Conservation (phyloP, 202 grass and related monocot genomes). For the Dendrocalamus latiflorus region DNA sequence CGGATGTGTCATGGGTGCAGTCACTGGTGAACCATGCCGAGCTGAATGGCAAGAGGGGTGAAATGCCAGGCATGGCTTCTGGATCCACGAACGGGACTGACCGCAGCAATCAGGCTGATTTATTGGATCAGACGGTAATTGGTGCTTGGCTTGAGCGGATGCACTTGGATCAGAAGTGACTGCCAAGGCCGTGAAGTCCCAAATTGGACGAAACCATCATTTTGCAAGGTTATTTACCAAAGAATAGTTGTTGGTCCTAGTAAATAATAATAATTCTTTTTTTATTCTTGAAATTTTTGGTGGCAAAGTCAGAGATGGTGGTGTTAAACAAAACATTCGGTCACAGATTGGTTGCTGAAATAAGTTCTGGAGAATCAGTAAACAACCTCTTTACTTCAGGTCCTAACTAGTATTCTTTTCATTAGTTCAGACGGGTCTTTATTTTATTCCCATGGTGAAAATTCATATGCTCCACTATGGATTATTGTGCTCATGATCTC, state of each 20-base stretch:
- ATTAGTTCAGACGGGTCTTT: constrained; percentile 40
- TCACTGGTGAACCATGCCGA: constrained; percentile 51
- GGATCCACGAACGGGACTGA: constrained; percentile 25
- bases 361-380: constrained; percentile 38
- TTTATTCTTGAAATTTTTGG: constrained; percentile 44
- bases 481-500: constrained; percentile 24
- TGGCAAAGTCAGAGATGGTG: constrained; percentile 33
- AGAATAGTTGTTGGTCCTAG: constrained; percentile 51
- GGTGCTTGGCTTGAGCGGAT: constrained; percentile 80
- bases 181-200: not conserved
- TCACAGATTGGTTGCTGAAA: constrained; percentile 47
- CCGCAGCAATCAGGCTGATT: constrained; percentile 23
- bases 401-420: constrained; percentile 56
- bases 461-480: constrained; percentile 25
- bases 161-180: constrained; percentile 58
- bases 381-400: constrained; percentile 33
- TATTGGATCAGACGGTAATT: constrained; percentile 50
- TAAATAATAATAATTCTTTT: constrained; percentile 62
- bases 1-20: constrained; percentile 73
- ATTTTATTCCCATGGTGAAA: not conserved
- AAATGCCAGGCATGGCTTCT: constrained; percentile 20
- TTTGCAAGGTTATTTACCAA: constrained; percentile 45
- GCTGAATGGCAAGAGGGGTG: constrained; percentile 29
- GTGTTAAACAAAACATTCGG: constrained; percentile 24
- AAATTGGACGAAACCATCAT: constrained; percentile 9